These are phyloP conservation scores for Gillenia trifoliata DNA, from an alignment of 306 rosid genomes.

Conservation along the genomic window DNA sequence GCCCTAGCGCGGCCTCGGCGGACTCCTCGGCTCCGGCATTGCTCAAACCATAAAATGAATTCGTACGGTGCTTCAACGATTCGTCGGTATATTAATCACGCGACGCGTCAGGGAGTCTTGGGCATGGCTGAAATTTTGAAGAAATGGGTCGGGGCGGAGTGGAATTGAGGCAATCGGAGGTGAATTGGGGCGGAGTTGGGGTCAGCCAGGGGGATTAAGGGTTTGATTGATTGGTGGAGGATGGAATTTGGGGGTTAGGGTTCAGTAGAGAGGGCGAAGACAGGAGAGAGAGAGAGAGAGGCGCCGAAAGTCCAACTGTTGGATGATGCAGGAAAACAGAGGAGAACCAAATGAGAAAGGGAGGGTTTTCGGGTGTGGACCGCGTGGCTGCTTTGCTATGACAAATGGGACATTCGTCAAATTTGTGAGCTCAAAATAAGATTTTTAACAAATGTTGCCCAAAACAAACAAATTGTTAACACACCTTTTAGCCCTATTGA, in stretches of 20 bases:
- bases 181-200: neutral
- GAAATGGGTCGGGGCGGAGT: neutral
- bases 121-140: slow-evolving; percentile 30
- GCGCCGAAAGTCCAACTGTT: neutral
- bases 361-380: neutral
- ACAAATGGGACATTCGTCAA: neutral
- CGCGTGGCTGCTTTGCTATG: neutral
- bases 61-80: slow-evolving; percentile 22
- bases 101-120: slow-evolving; percentile 16
- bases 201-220: neutral
- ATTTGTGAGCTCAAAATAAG: neutral
- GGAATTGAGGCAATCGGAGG: neutral
- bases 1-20: slow-evolving; percentile 72
- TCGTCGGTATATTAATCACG: slow-evolving; percentile 46
- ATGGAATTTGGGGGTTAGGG: slow-evolving; percentile 8
- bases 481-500: no score
- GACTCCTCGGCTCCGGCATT: slow-evolving; percentile 83
- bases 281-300: neutral
- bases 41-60: slow-evolving; percentile 72
- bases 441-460: no score
- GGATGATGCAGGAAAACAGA: slow-evolving; percentile 1
- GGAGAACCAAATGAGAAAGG: neutral
- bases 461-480: no score
- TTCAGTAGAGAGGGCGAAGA: neutral
- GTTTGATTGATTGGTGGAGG: neutral